Evolutionary conservation across 202 grass and related monocot species (phyloP).

Genomic region (Alloteropsis angusta): DNA sequence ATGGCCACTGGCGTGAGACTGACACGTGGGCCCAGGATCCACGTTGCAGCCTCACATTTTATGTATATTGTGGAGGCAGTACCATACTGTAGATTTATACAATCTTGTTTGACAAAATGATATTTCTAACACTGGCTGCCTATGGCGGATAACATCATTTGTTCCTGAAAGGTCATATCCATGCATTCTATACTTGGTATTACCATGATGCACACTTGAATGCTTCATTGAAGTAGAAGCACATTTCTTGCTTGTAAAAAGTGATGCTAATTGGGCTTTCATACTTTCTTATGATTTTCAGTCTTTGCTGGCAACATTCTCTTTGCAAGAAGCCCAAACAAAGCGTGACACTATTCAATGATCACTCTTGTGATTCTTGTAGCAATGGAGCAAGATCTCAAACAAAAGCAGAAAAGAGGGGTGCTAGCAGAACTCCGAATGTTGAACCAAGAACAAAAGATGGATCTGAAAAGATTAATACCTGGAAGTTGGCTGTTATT

Average conservation of each 20-base stretch:
- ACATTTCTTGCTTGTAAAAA: neutral
- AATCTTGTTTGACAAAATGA: too few species aligned
- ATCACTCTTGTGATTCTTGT: constrained; percentile 68
- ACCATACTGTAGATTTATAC: too few species aligned
- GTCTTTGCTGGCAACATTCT: constrained; percentile 77
- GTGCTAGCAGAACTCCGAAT: too few species aligned
- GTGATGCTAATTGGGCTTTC: neutral
- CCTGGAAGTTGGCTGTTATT: constrained; percentile 45
- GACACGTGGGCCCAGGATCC: too few species aligned
- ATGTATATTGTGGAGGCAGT: too few species aligned
- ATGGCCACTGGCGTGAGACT: too few species aligned
- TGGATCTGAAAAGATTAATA: constrained; percentile 64
- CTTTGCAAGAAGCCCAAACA: constrained; percentile 69
- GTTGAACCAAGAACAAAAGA: constrained; percentile 39
- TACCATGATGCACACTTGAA: neutral
- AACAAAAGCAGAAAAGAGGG: too few species aligned
- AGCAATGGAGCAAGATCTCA: constrained; percentile 29
- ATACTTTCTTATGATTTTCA: constrained; percentile 14
- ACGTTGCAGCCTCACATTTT: too few species aligned
- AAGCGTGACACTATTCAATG: constrained; percentile 65
- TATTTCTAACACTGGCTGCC: too few species aligned
- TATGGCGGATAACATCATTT: too few species aligned
- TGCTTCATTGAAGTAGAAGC: neutral
- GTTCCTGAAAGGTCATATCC: too few species aligned
- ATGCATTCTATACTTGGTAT: too few species aligned